Evolutionary conservation across 176 grass and related monocot species (phyloP), one percentile per base, ranked within the genome.

Genomic region (Eragrostis nindensis): DNA sequence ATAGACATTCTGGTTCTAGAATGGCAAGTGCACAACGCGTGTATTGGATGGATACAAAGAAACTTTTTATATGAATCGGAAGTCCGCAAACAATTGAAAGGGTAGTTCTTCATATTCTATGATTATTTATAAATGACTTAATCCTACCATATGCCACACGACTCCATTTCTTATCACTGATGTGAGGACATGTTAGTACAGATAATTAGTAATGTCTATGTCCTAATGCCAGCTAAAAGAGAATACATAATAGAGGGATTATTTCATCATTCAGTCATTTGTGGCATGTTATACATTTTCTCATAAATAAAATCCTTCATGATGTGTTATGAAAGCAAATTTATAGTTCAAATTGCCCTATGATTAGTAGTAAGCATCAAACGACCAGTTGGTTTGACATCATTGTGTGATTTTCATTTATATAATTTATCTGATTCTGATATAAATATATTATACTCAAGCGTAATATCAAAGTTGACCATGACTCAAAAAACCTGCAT

Each of bases 401-500:
- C 24, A 1, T 24, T 47, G 6, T 22, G 11, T 38, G 6, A 5
- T 56, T 73, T 54, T 57, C 18, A 74, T 39, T 24, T 74, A 73
- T 54, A 10, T 50, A 38, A 38, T 3, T 74, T 54, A 39, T 73
- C 8, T 38, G 27, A 53, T 73, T 45, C 2, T n/a, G 0, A 43
- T 19, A 71, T 49, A 71, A 2, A 15, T 36, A 71, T 49, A 8
- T 41, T 6, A 29, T 12, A 14, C 2, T 8, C 2, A 3, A 47
- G 29, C n/a, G 17, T 21, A 42, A 40, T 17, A 22, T 15, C 18
- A 38, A 10, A 67, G 29, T 76, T 60, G 57, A 69, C 15, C n/a
- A 40, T 21, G 63, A 47, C 61, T 59, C 14, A 72, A 57, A 48
- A 70, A 82, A 76, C 27, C 43, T 71, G 29, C 38, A 54, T 6